Conservation (phyloP, 805 yeast genomes). For the Naumovozyma castellii region DNA sequence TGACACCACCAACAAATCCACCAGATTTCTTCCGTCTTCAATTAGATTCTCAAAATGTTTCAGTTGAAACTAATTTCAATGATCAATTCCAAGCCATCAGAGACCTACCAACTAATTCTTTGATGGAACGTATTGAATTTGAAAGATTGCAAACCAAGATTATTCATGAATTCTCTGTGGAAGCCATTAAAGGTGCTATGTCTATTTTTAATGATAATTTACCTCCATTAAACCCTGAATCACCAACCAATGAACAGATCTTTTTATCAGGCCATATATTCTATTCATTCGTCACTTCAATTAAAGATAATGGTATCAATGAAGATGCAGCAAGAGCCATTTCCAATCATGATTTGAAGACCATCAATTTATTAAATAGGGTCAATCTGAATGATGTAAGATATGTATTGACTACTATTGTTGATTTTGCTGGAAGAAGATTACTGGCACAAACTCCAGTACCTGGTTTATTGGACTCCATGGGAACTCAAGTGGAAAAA, state of each 20-base stretch:
- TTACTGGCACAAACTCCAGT: constrained; percentile 90
- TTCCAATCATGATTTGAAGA: constrained; percentile 65
- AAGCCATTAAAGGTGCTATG: constrained; percentile 73
- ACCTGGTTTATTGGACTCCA: constrained; percentile 55
- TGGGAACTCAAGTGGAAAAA: constrained; percentile 32
- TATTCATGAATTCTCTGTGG: constrained; percentile 63
- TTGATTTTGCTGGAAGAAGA: constrained; percentile 85
- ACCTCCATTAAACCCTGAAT: constrained; percentile 72
- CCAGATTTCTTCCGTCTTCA: constrained; percentile 54
- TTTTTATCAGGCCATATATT: constrained; percentile 77
- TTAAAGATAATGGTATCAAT: constrained; percentile 55
- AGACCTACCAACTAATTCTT: constrained; percentile 51
- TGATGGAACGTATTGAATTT: constrained; percentile 61
- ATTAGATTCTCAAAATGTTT: constrained; percentile 23
- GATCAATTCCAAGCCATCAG: constrained; percentile 79
- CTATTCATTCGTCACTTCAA: constrained; percentile 60
- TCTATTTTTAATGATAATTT: constrained; percentile 66
- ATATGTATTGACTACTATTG: constrained; percentile 71
- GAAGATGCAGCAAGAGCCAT: constrained; percentile 83
- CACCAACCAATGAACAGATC: constrained; percentile 50
- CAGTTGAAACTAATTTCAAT: constrained; percentile 49
- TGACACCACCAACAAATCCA: constrained; percentile 19
- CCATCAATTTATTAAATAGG: constrained; percentile 59
- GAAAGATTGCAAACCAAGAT: constrained; percentile 68
- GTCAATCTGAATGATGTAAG: constrained; percentile 54